Evolutionary conservation across 768 basidiomycete genomes (phyloP).

Genomic region (Saitozyma podzolica): DNA sequence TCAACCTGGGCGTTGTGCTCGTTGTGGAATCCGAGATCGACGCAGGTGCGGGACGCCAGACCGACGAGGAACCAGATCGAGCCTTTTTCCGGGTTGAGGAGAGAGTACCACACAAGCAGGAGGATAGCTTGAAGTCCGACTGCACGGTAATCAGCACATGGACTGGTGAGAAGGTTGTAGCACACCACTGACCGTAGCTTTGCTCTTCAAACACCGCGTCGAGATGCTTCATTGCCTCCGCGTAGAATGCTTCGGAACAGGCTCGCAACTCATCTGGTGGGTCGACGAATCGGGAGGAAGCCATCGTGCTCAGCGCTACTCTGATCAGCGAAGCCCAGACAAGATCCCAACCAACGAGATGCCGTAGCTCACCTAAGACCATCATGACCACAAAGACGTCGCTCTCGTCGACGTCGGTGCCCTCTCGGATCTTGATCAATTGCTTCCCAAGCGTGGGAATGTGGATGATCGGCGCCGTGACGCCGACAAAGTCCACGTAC

Average conservation of each 20-base stretch:
- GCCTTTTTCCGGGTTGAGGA: constrained; percentile 53
- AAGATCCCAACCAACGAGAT: neutral
- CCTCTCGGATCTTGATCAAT: constrained; percentile 47
- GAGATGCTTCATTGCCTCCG: constrained; percentile 53
- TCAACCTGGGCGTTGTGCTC: constrained; percentile 45
- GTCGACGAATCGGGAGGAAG: constrained; percentile 52
- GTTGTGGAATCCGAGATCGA: constrained; percentile 53
- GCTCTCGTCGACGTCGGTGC: constrained; percentile 46
- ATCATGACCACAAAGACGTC: constrained; percentile 54
- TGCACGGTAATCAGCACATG: constrained; percentile 8
- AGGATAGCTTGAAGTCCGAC: constrained; percentile 53
- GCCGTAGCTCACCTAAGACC: constrained; percentile 47
- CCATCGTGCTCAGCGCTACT: constrained; percentile 52
- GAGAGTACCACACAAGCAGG: constrained; percentile 52
- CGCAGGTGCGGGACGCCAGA: constrained; percentile 50
- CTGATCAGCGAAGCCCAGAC: constrained; percentile 2
- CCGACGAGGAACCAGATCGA: constrained; percentile 54
- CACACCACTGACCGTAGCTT: constrained; percentile 40
- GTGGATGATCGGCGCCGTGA: constrained; percentile 53
- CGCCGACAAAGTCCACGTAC: constrained; percentile 54
- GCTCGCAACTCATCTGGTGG: constrained; percentile 52
- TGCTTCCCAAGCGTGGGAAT: constrained; percentile 51
- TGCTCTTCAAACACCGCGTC: constrained; percentile 52
- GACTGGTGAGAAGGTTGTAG: neutral
- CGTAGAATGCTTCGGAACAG: constrained; percentile 53